Conservation (phyloP, 768 basidiomycete species). For the Hysterangium stoloniferum region DNA sequence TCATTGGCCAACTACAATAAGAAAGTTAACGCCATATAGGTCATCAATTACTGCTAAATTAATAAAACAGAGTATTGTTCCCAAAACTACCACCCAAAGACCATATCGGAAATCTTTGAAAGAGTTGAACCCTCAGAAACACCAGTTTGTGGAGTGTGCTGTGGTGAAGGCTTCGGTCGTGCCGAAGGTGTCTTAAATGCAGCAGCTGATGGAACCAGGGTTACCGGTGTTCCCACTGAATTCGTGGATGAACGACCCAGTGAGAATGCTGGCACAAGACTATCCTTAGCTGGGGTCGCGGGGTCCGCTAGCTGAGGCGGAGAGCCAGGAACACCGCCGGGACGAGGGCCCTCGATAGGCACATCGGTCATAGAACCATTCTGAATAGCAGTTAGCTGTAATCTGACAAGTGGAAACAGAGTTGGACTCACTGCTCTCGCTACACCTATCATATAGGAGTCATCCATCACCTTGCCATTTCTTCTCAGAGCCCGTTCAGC, state of each 20-base stretch:
- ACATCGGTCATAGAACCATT: not conserved
- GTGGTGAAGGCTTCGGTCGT: not conserved
- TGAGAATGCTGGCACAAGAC: conserved; percentile 1
- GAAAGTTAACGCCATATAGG: conserved; percentile 1
- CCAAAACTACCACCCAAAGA: conserved; percentile 81
- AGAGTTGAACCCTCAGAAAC: conserved; percentile 52
- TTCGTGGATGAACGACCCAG: conserved; percentile 25
- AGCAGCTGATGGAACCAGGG: conserved; percentile 61
- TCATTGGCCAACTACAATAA: not conserved
- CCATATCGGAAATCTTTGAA: conserved; percentile 67
- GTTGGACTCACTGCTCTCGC: conserved; percentile 69
- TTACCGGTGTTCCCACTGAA: conserved; percentile 61
- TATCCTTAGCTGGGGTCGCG: conserved; percentile 1
- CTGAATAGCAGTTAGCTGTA: not conserved
- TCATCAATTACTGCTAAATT: no score
- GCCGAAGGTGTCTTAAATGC: conserved; percentile 53
- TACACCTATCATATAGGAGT: conserved; percentile 77
- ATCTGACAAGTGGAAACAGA: not conserved
- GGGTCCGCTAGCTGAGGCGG: conserved; percentile 7
- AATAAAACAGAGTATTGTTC: no score
- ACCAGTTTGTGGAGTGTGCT: not conserved
- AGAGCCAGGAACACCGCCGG: conserved; percentile 3
- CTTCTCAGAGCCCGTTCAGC: conserved; percentile 73
- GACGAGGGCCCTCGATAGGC: conserved; percentile 1
- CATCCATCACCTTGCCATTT: conserved; percentile 72